Percentiles rank a stretch among this genome's conserved stretches.
Evolutionary conservation across 352 stramenopile genomes (phyloP).

Genomic region (Phytophthora sp.): DNA sequence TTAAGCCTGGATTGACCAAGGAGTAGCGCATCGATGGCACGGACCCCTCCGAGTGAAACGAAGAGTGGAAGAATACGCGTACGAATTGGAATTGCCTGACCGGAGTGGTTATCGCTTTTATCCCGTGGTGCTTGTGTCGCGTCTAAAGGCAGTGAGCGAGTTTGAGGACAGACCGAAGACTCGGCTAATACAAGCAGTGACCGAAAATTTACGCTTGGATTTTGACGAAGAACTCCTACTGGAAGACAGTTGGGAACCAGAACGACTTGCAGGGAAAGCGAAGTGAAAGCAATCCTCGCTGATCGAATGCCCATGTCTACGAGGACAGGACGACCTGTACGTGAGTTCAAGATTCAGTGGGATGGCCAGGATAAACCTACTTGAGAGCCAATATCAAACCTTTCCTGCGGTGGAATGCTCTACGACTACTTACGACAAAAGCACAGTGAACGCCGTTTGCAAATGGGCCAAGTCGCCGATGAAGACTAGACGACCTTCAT

Average conservation of each 20-base stretch:
- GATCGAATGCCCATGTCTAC: neutral
- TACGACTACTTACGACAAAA: conserved; percentile 1
- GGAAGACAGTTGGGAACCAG: conserved; percentile 12
- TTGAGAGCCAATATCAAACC: no score
- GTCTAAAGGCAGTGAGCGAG: neutral
- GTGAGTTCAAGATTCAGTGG: conserved; percentile 17
- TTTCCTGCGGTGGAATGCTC: conserved; percentile 3
- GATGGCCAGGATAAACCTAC: conserved; percentile 6
- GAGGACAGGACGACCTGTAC: neutral
- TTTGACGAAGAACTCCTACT: conserved; percentile 15
- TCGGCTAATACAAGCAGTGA: neutral
- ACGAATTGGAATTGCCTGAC: no score
- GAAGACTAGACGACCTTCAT: conserved; percentile 3
- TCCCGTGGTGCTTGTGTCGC: neutral
- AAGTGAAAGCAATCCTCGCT: neutral
- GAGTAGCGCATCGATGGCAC: neutral
- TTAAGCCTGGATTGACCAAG: neutral
- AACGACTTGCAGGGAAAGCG: neutral
- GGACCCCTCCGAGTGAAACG: neutral
- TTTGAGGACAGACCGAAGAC: neutral
- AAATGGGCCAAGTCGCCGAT: conserved; percentile 19
- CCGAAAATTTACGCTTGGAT: neutral
- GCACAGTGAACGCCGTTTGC: neutral
- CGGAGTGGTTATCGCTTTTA: neutral
- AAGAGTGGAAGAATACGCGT: no score